A percentile compares a stretch with the other conserved stretches of the same genome.
These are phyloP conservation scores for Pinus tabuliformis DNA, from an alignment of 75 land plant genomes.

Conservation along the genomic window DNA sequence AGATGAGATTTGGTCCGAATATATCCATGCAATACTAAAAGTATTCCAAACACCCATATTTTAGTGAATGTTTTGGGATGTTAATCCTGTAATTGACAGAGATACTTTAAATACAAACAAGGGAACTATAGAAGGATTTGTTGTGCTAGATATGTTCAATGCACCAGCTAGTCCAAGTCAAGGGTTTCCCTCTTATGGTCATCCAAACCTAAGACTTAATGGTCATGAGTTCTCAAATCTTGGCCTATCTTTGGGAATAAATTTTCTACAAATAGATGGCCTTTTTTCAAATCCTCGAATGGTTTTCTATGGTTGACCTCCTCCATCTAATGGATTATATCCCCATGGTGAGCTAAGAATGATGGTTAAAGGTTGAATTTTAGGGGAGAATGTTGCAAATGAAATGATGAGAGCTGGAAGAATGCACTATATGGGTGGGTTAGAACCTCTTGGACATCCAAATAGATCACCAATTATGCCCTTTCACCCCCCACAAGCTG, in stretches of 20 bases:
- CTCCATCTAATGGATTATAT: slow-evolving; percentile 56
- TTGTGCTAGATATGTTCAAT: slow-evolving; percentile 47
- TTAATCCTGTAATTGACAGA: no score
- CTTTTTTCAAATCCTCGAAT: slow-evolving; percentile 46
- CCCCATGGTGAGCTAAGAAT: slow-evolving; percentile 56
- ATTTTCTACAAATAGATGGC: slow-evolving; percentile 35
- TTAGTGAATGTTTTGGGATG: no score
- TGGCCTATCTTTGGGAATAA: slow-evolving; percentile 7
- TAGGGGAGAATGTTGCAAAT: background rate
- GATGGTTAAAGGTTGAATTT: slow-evolving; percentile 36
- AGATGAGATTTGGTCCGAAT: no score
- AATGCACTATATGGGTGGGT: slow-evolving; percentile 68
- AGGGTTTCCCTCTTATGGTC: slow-evolving; percentile 65
- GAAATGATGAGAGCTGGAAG: slow-evolving; percentile 74
- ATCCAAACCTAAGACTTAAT: slow-evolving; percentile 43
- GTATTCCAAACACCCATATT: no score
- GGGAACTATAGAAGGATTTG: slow-evolving; percentile 40
- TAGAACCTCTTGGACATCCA: slow-evolving; percentile 33
- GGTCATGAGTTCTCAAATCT: slow-evolving; percentile 47
- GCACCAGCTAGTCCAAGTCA: slow-evolving; percentile 55
- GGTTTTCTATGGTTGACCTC: slow-evolving; percentile 72
- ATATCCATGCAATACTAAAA: no score
- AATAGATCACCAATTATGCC: slow-evolving; percentile 58
- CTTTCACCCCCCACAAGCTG: slow-evolving; percentile 34
- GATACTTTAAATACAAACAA: background rate